phyloP scores from a whole-genome alignment of 2,329 filamentous ascomycete species.

The Colletotrichum tropicale region DNA sequence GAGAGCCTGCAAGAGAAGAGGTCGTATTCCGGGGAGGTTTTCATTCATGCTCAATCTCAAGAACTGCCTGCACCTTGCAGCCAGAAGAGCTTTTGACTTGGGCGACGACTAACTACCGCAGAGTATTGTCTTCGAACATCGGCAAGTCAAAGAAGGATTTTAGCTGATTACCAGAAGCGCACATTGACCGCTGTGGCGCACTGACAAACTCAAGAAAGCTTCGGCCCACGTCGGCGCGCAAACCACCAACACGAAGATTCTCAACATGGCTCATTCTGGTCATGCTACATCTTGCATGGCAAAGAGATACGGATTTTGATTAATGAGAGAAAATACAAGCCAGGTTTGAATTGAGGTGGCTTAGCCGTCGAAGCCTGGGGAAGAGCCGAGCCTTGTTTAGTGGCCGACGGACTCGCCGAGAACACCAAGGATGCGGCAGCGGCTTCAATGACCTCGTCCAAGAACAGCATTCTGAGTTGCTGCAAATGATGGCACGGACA shows the following conservation, averaged over 20 bases:
- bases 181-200: neutral
- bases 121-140: neutral
- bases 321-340: neutral
- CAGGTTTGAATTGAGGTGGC: neutral
- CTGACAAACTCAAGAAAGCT: neutral
- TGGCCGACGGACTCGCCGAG: neutral
- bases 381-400: neutral
- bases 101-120: neutral
- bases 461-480: neutral
- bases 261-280: neutral
- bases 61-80: neutral
- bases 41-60: neutral
- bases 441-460: neutral
- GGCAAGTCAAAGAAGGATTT: neutral
- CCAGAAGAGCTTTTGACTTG: neutral
- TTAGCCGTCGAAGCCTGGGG: neutral
- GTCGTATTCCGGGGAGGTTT: neutral
- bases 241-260: neutral
- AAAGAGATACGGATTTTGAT: neutral
- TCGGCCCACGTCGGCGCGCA: neutral
- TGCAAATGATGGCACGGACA: neutral
- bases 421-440: neutral
- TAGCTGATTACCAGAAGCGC: neutral
- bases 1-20: neutral
- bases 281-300: neutral